phyloP scores from a whole-genome alignment of 73 alveolate species.

The Tetrahymena elliotti region DNA sequence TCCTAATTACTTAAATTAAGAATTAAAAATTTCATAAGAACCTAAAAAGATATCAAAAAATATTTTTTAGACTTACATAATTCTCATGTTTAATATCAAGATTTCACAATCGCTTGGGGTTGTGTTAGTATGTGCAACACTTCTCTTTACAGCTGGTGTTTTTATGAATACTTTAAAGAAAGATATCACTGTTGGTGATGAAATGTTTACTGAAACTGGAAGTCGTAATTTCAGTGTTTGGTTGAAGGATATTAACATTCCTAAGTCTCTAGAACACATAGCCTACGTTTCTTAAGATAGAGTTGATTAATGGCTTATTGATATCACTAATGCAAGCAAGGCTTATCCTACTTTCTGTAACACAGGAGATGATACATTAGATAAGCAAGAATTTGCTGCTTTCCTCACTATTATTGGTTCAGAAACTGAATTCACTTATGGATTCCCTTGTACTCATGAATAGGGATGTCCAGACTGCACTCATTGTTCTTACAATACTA shows the following conservation, averaged over 20 bases:
- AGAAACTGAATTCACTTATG: neutral
- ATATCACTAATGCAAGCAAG: neutral
- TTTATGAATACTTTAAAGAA: neutral
- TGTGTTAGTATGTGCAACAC: neutral
- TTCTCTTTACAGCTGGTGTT: neutral
- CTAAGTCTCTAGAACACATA: neutral
- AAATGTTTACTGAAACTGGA: neutral
- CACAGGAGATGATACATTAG: neutral
- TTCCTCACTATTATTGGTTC: neutral
- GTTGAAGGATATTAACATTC: neutral
- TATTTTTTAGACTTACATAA: neutral
- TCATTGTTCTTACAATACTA: neutral
- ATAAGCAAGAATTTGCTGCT: neutral
- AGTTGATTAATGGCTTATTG: neutral
- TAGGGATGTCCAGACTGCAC: neutral
- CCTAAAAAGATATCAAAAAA: neutral
- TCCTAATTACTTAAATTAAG: neutral
- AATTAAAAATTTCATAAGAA: neutral
- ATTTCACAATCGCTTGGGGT: neutral
- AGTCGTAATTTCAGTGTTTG: conserved; percentile 1
- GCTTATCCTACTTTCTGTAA: neutral
- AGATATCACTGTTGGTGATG: neutral
- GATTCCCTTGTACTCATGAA: neutral
- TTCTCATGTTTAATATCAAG: neutral
- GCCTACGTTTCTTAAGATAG: neutral